Conservation (phyloP, 495 filamentous ascomycete genomes). For the Lasiosphaeriaceae sp. region DNA sequence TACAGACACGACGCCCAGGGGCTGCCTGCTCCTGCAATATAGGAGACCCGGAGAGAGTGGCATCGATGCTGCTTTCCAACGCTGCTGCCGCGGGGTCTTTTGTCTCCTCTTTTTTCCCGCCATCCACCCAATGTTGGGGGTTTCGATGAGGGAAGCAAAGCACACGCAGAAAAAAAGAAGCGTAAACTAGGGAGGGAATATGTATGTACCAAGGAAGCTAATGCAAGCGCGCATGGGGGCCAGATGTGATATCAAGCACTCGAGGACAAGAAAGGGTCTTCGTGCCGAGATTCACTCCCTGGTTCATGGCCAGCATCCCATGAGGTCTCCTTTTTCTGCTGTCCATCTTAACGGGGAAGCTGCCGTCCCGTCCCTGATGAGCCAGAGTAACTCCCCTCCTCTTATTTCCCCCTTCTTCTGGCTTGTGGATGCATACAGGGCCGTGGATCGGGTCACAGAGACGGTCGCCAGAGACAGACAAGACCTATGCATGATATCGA, state of each 20-base stretch:
- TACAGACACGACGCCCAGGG: background rate
- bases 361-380: too few species aligned
- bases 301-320: conserved; percentile 1
- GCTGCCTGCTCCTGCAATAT: background rate
- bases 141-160: background rate
- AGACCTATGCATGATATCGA: too few species aligned
- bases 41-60: background rate
- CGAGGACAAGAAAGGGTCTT: background rate
- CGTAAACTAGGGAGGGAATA: conserved; percentile 4
- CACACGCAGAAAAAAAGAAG: too few species aligned
- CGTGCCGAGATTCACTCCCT: conserved; percentile 4
- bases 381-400: too few species aligned
- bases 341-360: too few species aligned
- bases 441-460: too few species aligned
- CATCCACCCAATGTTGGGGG: background rate
- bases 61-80: too few species aligned
- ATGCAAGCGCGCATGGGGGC: conserved; percentile 16
- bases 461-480: too few species aligned
- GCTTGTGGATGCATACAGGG: too few species aligned
- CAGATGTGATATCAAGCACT: conserved; percentile 13
- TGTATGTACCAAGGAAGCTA: conserved; percentile 24
- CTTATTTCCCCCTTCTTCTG: too few species aligned
- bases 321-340: too few species aligned
- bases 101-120: background rate
- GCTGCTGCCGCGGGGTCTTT: background rate